These are phyloP conservation scores for Raphanus sativus DNA, from an alignment of 345 rosid genomes.

Conservation along the genomic window DNA sequence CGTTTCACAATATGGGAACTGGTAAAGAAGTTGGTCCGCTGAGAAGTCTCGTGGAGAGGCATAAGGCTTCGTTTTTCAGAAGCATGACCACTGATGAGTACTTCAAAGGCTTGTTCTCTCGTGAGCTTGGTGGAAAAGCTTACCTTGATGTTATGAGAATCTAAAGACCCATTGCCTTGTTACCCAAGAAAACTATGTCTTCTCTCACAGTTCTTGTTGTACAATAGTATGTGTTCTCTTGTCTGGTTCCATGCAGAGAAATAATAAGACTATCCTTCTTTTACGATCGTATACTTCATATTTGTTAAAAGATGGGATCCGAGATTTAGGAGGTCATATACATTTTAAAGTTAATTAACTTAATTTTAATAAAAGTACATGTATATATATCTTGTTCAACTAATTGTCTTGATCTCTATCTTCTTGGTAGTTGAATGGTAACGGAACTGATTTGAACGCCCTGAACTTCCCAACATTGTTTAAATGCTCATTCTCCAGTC, in stretches of 20 bases:
- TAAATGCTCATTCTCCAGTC: conserved; percentile 72
- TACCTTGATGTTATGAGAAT: conserved; percentile 36
- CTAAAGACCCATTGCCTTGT: not conserved
- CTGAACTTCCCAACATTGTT: conserved; percentile 65
- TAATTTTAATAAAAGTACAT: not conserved
- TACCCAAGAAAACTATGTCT: not conserved
- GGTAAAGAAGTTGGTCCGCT: conserved; percentile 40
- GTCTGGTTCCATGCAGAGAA: too few species aligned
- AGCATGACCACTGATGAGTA: conserved; percentile 20
- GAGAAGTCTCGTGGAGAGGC: conserved; percentile 26
- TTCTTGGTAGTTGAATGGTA: conserved; percentile 62
- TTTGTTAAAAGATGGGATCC: too few species aligned
- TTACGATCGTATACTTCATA: too few species aligned
- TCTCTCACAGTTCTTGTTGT: not conserved
- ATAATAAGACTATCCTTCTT: too few species aligned
- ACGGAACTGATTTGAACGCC: conserved; percentile 69
- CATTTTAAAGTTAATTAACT: too few species aligned
- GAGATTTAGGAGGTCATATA: too few species aligned
- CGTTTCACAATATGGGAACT: conserved; percentile 26
- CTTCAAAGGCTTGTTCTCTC: conserved; percentile 25
- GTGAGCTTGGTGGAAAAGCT: conserved; percentile 23
- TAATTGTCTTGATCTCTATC: conserved; percentile 41
- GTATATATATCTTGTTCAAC: not conserved
- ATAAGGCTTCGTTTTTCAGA: conserved; percentile 28
- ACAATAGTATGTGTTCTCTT: too few species aligned